phyloP scores from a whole-genome alignment of 768 basidiomycete species.

The Pleurotus cornucopiae region DNA sequence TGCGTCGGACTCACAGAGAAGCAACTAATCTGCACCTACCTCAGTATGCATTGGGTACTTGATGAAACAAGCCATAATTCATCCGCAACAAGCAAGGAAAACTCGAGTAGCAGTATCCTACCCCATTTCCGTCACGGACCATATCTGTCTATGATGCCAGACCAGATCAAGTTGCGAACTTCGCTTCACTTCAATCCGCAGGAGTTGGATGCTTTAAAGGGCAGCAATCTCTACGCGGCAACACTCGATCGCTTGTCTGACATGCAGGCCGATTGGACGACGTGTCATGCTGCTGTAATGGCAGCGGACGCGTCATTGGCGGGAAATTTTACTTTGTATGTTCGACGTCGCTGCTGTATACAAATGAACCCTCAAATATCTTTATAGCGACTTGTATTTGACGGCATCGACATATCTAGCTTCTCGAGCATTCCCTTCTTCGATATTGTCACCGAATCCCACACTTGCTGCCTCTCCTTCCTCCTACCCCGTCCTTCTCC shows the following conservation, averaged over 20 bases:
- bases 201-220: slow-evolving; percentile 67
- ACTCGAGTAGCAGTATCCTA: not conserved
- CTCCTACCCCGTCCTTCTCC: slow-evolving; percentile 77
- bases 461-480: slow-evolving; percentile 44
- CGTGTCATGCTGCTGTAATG: slow-evolving; percentile 42
- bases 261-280: slow-evolving; percentile 61
- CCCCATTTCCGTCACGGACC: slow-evolving; percentile 35
- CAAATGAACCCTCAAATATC: slow-evolving; percentile 6
- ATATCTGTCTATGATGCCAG: slow-evolving; percentile 71
- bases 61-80: slow-evolving; percentile 28
- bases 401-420: slow-evolving; percentile 74
- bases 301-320: slow-evolving; percentile 37
- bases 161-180: slow-evolving; percentile 52
- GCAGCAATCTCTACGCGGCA: slow-evolving; percentile 80
- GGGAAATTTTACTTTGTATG: slow-evolving; percentile 64
- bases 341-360: slow-evolving; percentile 8
- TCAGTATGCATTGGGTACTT: slow-evolving; percentile 60
- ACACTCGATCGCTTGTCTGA: slow-evolving; percentile 58
- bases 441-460: slow-evolving; percentile 57
- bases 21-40: slow-evolving; percentile 65
- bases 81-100: slow-evolving; percentile 24
- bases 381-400: slow-evolving; percentile 63
- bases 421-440: slow-evolving; percentile 88
- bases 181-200: slow-evolving; percentile 63
- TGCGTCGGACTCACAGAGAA: slow-evolving; percentile 49